A percentile compares a stretch with the other conserved stretches of the same genome.
Conservation (phyloP, 257 asterid genomes). For the Echites panduratus region DNA sequence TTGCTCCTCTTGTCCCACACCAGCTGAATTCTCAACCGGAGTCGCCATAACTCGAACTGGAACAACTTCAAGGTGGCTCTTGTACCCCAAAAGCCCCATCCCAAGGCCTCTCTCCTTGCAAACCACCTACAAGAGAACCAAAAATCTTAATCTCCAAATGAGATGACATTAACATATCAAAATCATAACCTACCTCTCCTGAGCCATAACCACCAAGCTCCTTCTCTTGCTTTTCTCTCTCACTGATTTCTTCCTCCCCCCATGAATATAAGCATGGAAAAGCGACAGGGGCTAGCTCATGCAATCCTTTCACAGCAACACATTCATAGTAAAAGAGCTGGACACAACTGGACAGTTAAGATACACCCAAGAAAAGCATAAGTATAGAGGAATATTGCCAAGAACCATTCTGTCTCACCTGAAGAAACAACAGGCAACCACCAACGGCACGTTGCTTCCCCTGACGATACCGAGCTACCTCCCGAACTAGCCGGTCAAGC, state of each 20-base stretch:
- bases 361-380: constrained; percentile 1
- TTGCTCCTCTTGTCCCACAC: constrained; percentile 41
- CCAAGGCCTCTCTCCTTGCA: constrained; percentile 98
- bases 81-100: constrained; percentile 58
- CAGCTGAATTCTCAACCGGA: constrained; percentile 41
- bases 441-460: constrained; percentile 99
- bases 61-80: constrained; percentile 42
- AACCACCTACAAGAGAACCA: constrained; percentile 57
- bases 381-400: constrained; percentile 2
- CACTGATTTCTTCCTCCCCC: constrained; percentile 98
- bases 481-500: constrained; percentile 92
- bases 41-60: constrained; percentile 34
- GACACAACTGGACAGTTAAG: constrained; percentile 15
- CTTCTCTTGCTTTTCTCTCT: constrained; percentile 89
- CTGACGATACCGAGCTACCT: constrained; percentile 94
- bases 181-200: constrained; percentile 67
- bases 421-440: constrained; percentile 97
- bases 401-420: constrained; percentile 45
- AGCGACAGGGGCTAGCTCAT: constrained; percentile 76
- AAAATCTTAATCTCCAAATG: constrained; percentile 11
- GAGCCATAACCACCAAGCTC: constrained; percentile 97
- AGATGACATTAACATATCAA: constrained; percentile 10
- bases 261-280: constrained; percentile 90
- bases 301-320: constrained; percentile 86
- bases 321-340: constrained; percentile 98